Evolutionary conservation across 2,329 filamentous ascomycete species (phyloP).

Genomic region (Alternaria ethzedia): DNA sequence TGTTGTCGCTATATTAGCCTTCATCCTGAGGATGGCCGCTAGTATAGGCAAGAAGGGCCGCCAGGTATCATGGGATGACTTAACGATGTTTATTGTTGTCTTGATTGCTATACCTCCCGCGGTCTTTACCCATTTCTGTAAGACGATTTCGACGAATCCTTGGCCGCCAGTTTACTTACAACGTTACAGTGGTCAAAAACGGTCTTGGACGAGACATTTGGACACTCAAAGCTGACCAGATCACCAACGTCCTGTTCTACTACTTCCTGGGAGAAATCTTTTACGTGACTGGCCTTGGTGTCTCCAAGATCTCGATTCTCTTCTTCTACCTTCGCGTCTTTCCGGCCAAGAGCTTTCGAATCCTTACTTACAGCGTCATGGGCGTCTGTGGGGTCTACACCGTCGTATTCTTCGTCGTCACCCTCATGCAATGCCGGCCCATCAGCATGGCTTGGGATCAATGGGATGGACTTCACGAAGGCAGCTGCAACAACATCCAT

Average conservation of each 20-base stretch:
- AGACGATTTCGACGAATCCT: background rate
- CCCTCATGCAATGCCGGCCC: slow-evolving; percentile 59
- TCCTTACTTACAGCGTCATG: slow-evolving; percentile 32
- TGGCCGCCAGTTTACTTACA: background rate
- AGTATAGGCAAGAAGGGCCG: slow-evolving; percentile 44
- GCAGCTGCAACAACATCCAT: slow-evolving; percentile 43
- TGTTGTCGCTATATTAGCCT: slow-evolving; percentile 41
- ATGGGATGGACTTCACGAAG: slow-evolving; percentile 34
- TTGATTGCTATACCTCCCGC: slow-evolving; percentile 35
- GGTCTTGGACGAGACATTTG: slow-evolving; percentile 62
- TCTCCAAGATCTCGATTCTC: slow-evolving; percentile 45
- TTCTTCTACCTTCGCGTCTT: slow-evolving; percentile 46
- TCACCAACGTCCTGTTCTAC: slow-evolving; percentile 52
- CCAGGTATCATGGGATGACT: slow-evolving; percentile 48
- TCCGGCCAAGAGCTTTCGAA: slow-evolving; percentile 34
- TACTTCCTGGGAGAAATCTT: slow-evolving; percentile 39
- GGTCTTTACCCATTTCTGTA: slow-evolving; percentile 19
- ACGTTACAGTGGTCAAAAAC: slow-evolving; percentile 18
- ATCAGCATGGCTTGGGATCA: slow-evolving; percentile 57
- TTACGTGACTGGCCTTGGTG: slow-evolving; percentile 37
- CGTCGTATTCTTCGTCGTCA: slow-evolving; percentile 56
- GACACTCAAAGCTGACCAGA: slow-evolving; percentile 51
- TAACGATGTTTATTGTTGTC: slow-evolving; percentile 47
- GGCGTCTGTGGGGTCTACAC: slow-evolving; percentile 34
- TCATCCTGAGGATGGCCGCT: slow-evolving; percentile 43